These are phyloP conservation scores for Orbilia oligospora DNA, from an alignment of 2,329 filamentous ascomycete species.

Conservation along the genomic window DNA sequence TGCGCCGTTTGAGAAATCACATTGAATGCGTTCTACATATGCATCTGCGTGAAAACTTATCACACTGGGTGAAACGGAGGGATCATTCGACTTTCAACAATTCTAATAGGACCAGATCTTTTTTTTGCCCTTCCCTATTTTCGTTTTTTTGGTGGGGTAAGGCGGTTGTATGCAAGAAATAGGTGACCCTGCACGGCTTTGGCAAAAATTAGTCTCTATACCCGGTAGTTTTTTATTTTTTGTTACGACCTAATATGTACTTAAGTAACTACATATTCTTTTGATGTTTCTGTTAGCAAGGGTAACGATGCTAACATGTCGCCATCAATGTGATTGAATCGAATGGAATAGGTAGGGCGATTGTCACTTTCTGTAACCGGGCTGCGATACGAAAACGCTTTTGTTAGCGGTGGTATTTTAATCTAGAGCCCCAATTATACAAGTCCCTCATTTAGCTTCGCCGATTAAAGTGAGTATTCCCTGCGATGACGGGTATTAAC, in stretches of 20 bases:
- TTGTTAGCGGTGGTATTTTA: neutral
- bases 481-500: neutral
- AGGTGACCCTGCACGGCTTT: slow-evolving; percentile 22
- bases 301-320: slow-evolving; percentile 29
- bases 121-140: neutral
- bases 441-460: neutral
- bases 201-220: slow-evolving; percentile 26
- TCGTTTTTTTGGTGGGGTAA: slow-evolving; percentile 19
- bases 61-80: slow-evolving; percentile 30
- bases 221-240: neutral
- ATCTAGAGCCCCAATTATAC: neutral
- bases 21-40: slow-evolving; percentile 54
- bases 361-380: slow-evolving; percentile 39
- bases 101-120: slow-evolving; percentile 12
- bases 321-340: neutral
- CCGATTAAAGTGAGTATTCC: neutral
- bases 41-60: slow-evolving; percentile 37
- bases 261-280: too few relatives aligned
- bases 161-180: slow-evolving; percentile 39
- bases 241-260: too few relatives aligned
- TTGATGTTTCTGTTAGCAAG: slow-evolving; percentile 7
- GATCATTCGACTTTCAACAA: slow-evolving; percentile 16
- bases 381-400: slow-evolving; percentile 32
- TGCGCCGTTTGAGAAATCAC: slow-evolving; percentile 53
- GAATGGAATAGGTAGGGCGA: neutral